These are phyloP conservation scores for Chenopodium formosanum DNA, from an alignment of 148 eudicot genomes.

Conservation along the genomic window DNA sequence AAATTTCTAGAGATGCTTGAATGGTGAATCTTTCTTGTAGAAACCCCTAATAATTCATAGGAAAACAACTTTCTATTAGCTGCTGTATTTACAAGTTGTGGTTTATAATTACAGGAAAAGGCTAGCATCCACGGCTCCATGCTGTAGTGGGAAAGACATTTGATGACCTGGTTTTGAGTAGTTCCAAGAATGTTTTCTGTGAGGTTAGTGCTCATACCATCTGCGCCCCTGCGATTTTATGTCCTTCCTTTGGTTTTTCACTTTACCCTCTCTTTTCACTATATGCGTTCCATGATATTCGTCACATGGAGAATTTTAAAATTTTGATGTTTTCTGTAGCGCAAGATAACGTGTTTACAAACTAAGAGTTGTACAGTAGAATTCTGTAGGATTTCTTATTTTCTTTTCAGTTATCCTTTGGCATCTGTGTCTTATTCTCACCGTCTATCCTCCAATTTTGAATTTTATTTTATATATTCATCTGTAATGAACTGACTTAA, in stretches of 20 bases:
- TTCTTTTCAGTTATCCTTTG: background rate
- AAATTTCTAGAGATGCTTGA: background rate
- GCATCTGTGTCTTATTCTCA: background rate
- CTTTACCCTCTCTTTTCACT: background rate
- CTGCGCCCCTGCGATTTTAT: background rate
- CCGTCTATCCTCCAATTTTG: background rate
- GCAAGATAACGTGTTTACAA: background rate
- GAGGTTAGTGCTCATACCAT: constrained; percentile 51
- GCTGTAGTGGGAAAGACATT: constrained; percentile 77
- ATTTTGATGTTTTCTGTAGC: background rate
- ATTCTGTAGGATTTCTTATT: background rate
- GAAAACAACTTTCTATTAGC: background rate
- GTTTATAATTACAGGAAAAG: constrained; percentile 51
- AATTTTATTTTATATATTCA: no score
- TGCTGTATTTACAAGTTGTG: constrained; percentile 3
- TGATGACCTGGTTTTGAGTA: constrained; percentile 61
- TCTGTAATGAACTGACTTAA: no score
- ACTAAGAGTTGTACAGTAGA: background rate
- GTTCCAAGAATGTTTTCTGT: constrained; percentile 58
- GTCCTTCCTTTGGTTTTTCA: background rate
- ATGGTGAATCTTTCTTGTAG: background rate
- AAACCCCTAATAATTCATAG: background rate
- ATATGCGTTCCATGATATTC: background rate
- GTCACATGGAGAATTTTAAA: background rate
- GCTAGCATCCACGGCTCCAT: constrained; percentile 37